Conservation (phyloP, 305 asterid genomes). For the Solanum chacoense region DNA sequence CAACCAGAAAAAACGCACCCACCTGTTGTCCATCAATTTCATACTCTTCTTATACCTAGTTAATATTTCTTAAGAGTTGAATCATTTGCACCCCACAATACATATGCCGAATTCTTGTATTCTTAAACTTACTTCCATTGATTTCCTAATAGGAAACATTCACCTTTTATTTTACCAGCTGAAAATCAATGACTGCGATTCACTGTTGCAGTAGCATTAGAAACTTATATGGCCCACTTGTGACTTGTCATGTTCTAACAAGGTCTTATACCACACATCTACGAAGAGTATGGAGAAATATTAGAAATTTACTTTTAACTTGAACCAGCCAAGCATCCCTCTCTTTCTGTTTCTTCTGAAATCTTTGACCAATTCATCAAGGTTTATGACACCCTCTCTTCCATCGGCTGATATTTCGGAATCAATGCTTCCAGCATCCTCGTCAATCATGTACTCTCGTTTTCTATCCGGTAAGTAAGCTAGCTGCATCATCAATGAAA, state of each 20-base stretch:
- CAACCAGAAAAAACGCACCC: neutral
- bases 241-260: neutral
- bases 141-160: neutral
- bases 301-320: constrained; percentile 42
- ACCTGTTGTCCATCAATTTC: neutral
- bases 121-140: neutral
- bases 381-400: constrained; percentile 37
- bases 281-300: constrained; percentile 4
- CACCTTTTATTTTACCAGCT: neutral
- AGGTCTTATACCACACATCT: neutral
- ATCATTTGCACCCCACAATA: neutral
- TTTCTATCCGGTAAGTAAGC: constrained; percentile 82
- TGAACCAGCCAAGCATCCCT: constrained; percentile 89
- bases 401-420: constrained; percentile 50
- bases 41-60: neutral
- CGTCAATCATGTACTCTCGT: constrained; percentile 47
- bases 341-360: constrained; percentile 49
- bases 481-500: constrained; percentile 46
- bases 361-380: constrained; percentile 58
- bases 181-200: neutral
- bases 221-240: neutral
- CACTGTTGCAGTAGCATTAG: neutral
- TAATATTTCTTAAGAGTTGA: neutral
- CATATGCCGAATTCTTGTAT: neutral
- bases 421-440: constrained; percentile 55